Evolutionary conservation across 164 flowering plant species (phyloP).

Genomic region (Piper betle): DNA sequence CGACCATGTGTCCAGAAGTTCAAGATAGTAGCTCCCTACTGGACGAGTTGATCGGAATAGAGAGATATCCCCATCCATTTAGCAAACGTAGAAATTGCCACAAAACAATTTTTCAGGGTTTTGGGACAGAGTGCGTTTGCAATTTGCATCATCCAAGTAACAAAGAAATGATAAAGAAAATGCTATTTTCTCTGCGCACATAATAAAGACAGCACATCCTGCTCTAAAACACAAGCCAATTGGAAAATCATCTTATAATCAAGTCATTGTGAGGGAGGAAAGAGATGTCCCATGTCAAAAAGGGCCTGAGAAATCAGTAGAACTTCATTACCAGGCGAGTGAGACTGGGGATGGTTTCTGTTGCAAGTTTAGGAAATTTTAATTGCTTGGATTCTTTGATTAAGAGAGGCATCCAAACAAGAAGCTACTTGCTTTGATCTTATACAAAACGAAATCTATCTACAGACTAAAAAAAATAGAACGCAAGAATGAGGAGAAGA

Average conservation of each 20-base stretch:
- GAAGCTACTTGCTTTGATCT: not conserved
- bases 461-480: not conserved
- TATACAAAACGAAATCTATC: not conserved
- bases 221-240: no score
- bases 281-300: constrained; percentile 7
- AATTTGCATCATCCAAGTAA: not conserved
- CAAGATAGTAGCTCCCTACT: not conserved
- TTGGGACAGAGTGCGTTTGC: constrained; percentile 24
- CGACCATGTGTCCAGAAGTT: constrained; percentile 9
- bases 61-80: not conserved
- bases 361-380: not conserved
- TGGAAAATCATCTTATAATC: no score
- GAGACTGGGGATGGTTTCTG: constrained; percentile 7
- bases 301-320: constrained; percentile 17
- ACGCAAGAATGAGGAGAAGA: not conserved
- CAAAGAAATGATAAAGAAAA: not conserved
- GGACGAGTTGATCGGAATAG: not conserved
- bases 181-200: not conserved
- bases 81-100: constrained; percentile 24
- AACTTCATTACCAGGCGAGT: constrained; percentile 16
- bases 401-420: not conserved
- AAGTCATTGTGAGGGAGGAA: not conserved
- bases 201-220: no score
- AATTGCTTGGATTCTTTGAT: not conserved
- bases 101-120: constrained; percentile 12